Percentiles rank a stretch among this genome's conserved stretches.
Conservation (phyloP, 1,139 yeast genomes). For the Hansenula anomala region DNA sequence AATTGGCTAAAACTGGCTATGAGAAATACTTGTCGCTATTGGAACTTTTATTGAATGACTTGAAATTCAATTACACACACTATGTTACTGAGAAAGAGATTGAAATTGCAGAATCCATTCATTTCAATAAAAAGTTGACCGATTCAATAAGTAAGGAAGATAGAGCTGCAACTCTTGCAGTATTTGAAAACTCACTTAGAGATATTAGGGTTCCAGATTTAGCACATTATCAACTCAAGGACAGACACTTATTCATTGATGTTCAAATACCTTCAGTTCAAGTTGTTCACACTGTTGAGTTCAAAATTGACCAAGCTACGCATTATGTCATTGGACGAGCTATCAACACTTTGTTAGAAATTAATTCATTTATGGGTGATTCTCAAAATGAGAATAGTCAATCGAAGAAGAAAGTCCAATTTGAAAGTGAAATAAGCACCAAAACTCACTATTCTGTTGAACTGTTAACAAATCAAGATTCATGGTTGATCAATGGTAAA, state of each 20-base stretch:
- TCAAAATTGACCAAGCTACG: constrained; percentile 32
- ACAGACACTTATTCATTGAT: constrained; percentile 31
- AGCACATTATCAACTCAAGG: background rate
- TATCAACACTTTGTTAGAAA: constrained; percentile 37
- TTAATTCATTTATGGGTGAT: constrained; percentile 47
- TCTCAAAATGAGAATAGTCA: constrained; percentile 14
- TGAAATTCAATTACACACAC: background rate
- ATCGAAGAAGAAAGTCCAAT: constrained; percentile 27
- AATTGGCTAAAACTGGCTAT: constrained; percentile 3
- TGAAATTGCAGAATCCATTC: background rate
- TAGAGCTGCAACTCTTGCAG: background rate
- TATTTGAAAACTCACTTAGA: constrained; percentile 8
- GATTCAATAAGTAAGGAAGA: background rate
- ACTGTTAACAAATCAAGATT: constrained; percentile 34
- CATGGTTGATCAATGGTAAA: constrained; percentile 71
- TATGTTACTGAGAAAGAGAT: background rate
- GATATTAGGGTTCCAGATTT: background rate
- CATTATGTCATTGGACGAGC: constrained; percentile 63
- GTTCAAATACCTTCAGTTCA: constrained; percentile 52
- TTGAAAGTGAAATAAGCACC: constrained; percentile 15
- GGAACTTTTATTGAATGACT: background rate
- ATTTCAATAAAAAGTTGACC: background rate
- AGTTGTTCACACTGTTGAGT: constrained; percentile 45
- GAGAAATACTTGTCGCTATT: constrained; percentile 1
- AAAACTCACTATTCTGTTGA: constrained; percentile 31